These are phyloP conservation scores for Raphanus raphanistrum DNA, from an alignment of 345 rosid species.

Conservation along the genomic window DNA sequence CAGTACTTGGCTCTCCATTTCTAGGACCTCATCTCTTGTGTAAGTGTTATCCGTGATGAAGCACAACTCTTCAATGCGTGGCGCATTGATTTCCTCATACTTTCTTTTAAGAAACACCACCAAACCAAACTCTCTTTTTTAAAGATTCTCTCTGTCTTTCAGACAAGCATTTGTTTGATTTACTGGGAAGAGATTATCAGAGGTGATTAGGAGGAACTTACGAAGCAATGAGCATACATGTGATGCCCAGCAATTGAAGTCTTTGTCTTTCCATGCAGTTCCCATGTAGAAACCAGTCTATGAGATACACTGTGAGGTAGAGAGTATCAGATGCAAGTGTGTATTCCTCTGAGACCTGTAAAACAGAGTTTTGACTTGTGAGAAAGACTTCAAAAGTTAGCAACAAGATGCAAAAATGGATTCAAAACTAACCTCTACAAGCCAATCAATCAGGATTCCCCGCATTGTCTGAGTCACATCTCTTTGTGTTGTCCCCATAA, in stretches of 20 bases:
- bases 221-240: constrained; percentile 96
- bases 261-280: constrained; percentile 66
- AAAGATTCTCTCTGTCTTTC: constrained; percentile 1
- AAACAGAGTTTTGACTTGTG: background rate
- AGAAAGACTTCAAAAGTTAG: background rate
- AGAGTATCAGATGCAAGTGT: constrained; percentile 84
- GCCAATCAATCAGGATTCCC: constrained; percentile 92
- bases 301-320: constrained; percentile 74
- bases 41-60: constrained; percentile 92
- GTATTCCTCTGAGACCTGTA: constrained; percentile 69
- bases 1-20: constrained; percentile 68
- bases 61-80: constrained; percentile 89
- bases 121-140: constrained; percentile 8
- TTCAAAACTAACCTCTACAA: constrained; percentile 67
- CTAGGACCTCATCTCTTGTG: constrained; percentile 65
- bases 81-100: constrained; percentile 88
- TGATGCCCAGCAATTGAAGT: constrained; percentile 93
- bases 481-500: constrained; percentile 66
- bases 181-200: background rate
- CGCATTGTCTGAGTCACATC: constrained; percentile 89
- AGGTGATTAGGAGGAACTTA: constrained; percentile 44
- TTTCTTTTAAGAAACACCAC: constrained; percentile 44
- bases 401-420: background rate
- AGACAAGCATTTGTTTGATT: background rate
- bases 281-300: constrained; percentile 77